Evolutionary conservation across 2,329 filamentous ascomycete species (phyloP), one percentile per base, ranked within the genome.

Genomic region (Aspergillus alliaceus): DNA sequence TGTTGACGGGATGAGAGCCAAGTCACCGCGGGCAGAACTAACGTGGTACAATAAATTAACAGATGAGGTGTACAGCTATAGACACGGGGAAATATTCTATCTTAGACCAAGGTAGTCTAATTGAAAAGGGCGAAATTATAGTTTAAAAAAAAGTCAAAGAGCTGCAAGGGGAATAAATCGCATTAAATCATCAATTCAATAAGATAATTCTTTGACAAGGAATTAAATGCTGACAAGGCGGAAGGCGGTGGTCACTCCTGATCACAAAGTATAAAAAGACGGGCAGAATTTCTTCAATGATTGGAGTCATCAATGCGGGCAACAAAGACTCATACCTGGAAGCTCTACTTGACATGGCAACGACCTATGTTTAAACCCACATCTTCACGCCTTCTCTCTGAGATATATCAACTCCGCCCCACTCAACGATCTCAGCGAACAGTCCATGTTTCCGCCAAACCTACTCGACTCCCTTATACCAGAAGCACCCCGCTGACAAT

Each of bases 311-410:
- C 40, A 44, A 44, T 44, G 40, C 40, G 24, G 24, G 24, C 20
- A 25, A 22, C 20, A 44, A 44, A 27, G 15, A 11, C 20, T 22
- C 24, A 39, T 29, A 51, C 15, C 20, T 42, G 20, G 6, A 42
- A 25, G 20, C 8, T 34, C 55, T 47, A 48, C 48, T 42, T 39
- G 34, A 20, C n/a, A 64, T 61, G 62, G 59, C 59, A 50, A 31
- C n/a, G 46, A 47, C 62, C 60, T 56, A 70, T 70, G 68, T 60
- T 37, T 47, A 60, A 53, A 46, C 31, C 62, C 48, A 61, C 53
- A 48, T 39, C 54, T 53, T 39, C 61, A 22, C 49, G 58, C 25
- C 59, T 54, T 55, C 51, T 66, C 27, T 46, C 64, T 56, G 58
- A 63, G 57, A 48, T 32, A 27, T 20, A 31, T 59, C 59, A 58